Evolutionary conservation across 2,329 filamentous ascomycete genomes (phyloP).

Genomic region (Xylariaceae sp.): DNA sequence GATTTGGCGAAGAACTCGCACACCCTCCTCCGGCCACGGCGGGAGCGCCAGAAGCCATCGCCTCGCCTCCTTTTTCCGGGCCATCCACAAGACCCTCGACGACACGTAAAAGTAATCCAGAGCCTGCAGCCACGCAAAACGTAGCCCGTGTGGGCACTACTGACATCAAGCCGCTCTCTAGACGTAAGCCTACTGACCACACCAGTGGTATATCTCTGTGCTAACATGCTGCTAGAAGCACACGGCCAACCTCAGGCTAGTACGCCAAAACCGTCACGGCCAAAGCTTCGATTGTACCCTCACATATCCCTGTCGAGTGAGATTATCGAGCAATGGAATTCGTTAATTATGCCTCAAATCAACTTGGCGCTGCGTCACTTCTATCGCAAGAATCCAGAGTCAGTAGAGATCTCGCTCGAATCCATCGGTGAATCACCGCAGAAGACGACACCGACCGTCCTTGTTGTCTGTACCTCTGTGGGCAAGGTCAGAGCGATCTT

Average conservation of each 20-base stretch:
- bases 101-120: slow-evolving; percentile 6
- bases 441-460: slow-evolving; percentile 62
- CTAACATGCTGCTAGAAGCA: too few relatives aligned
- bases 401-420: slow-evolving; percentile 70
- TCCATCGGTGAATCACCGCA: slow-evolving; percentile 63
- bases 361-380: slow-evolving; percentile 64
- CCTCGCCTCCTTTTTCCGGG: slow-evolving; percentile 8
- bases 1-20: slow-evolving; percentile 37
- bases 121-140: slow-evolving; percentile 6
- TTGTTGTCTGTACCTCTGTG: slow-evolving; percentile 71
- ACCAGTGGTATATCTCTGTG: too few relatives aligned
- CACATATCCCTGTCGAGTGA: slow-evolving; percentile 51
- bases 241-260: too few relatives aligned
- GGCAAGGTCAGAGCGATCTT: slow-evolving; percentile 64
- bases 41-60: slow-evolving; percentile 4
- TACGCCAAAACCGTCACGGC: too few relatives aligned
- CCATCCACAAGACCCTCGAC: slow-evolving; percentile 8
- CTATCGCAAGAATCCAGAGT: slow-evolving; percentile 66
- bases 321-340: slow-evolving; percentile 65
- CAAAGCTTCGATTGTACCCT: slow-evolving; percentile 51
- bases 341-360: slow-evolving; percentile 62
- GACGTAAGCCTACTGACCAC: too few relatives aligned
- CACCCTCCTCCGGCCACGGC: slow-evolving; percentile 10
- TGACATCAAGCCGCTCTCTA: too few relatives aligned
- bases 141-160: too few relatives aligned